Base-by-base conservation (phyloP, 257 asterid species). In the Rehmannia glutinosa region DNA sequence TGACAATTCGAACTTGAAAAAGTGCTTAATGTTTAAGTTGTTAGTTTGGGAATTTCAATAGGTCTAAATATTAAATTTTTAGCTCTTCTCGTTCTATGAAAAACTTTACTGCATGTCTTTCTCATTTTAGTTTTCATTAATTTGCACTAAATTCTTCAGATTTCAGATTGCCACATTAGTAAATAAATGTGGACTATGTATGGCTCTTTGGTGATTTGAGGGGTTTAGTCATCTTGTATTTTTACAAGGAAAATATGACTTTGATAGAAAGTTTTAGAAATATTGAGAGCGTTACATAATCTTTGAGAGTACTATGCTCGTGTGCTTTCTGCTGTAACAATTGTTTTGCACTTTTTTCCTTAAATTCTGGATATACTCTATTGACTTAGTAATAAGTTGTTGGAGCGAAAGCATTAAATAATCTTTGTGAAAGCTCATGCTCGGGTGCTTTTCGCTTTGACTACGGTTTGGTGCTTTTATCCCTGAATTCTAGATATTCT, bases 371-470 rank as follows among this genome's bases (percentile, higher is more conserved):
- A 62, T 9, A 10, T 12, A 11, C 50, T 59, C 20, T 21, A 59
- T 59, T 59, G 9, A 38, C 66, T 20, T 59, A 35, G 66, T 59
- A 35, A 35, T 19, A 39, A 20, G 64, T 59, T 59, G 27, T 59
- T 36, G 30, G 51, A 21, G 35, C n/a, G 17, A 23, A 52, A 13
- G 59, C 3, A 6, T 24, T 12, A 19, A 43, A 59, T 5, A 35
- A 57, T 9, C 47, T 58, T 15, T 16, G 3, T 56, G 62, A 15
- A 1, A 28, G 24, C 62, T 19, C 43, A 16, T 36, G 8, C 45
- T 8, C 13, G 16, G 6, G 63, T 33, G 45, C 63, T 10, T 30
- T 50, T 2, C 13, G 4, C 46, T 36, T 58, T 35, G 16, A 6
- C 4, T 1, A 12, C 5, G 27, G 8, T 35, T 38, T 19, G 30